Base-by-base conservation (phyloP, 2,329 filamentous ascomycete genomes). In the Diplocarpon mali region DNA sequence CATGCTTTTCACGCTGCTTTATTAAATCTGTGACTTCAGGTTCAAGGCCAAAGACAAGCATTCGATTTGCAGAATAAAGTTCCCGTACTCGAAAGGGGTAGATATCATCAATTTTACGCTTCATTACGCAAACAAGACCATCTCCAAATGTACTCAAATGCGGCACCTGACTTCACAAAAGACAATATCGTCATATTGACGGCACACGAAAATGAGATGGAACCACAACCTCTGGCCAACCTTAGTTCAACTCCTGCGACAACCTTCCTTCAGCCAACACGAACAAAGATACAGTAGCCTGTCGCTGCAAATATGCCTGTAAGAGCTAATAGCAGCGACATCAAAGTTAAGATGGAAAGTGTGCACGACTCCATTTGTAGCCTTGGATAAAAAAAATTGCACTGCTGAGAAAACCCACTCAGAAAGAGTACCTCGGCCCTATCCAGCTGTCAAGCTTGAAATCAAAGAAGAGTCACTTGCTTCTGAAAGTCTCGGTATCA, bases 131-230 rank as follows among this genome's bases (percentile, higher is more conserved):
- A 37, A 32, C 29, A 38, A 28, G 7, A 2, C n/a, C 5, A 13
- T 46, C 10, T 28, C 17, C 10, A 50, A 52, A 17, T 32, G 24
- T 13, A 38, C 36, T 1, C 42, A 51, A 31, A 50, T 53, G 38
- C 27, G 40, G 10, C 13, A 44, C 2, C 20, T 55, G 2, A 35
- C 46, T 35, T 16, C 13, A 45, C 49, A 14, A 41, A 36, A 5
- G 44, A 55, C 17, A 47, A 42, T 20, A 38, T 53, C 16, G 35
- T 55, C 14, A 40, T 50, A 10, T 44, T 50, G 10, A 49, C 44
- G 13, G 44, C 51, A 12, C 35, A 40, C 15, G 30, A 45, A 35
- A 44, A 45, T 20, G 35, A 35, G 11, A 37, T 41, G 27, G 38
- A 24, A 8, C 34, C 20, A 41, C 24, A 29, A 20, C n/a, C 17